Conservation (phyloP, 805 yeast species). For the Saccharomycopsis selenospora region DNA sequence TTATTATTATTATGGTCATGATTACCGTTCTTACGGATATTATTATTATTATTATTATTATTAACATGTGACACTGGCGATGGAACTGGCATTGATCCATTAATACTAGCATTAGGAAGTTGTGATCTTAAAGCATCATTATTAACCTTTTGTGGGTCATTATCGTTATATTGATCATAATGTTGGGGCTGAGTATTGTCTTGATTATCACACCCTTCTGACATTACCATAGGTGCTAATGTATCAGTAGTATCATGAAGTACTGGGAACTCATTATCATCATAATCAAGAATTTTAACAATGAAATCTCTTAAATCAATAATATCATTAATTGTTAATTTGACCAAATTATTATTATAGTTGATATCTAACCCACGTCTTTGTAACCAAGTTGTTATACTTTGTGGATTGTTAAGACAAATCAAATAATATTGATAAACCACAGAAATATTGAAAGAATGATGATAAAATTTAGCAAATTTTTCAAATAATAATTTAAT, state of each 20-base stretch:
- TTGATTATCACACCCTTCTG: too few species aligned
- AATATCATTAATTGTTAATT: not conserved
- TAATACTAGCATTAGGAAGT: too few species aligned
- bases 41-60: too few species aligned
- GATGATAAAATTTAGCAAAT: slow-evolving; percentile 16
- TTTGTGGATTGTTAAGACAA: slow-evolving; percentile 13
- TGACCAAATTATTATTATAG: slow-evolving; percentile 2
- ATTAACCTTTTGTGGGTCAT: too few species aligned
- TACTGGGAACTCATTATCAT: not conserved
- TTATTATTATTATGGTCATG: too few species aligned
- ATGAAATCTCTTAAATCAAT: not conserved
- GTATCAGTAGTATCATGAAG: too few species aligned
- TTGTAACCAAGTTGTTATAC: slow-evolving; percentile 12
- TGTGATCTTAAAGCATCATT: too few species aligned
- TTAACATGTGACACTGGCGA: too few species aligned
- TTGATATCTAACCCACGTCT: slow-evolving; percentile 1
- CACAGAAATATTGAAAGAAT: slow-evolving; percentile 12
- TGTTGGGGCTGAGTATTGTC: too few species aligned
- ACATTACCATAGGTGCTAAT: too few species aligned
- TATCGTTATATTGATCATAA: too few species aligned
- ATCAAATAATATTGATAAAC: slow-evolving; percentile 15
- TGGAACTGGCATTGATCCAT: too few species aligned
- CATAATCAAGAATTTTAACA: not conserved
- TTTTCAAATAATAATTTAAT: slow-evolving; percentile 15
- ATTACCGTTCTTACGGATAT: not conserved